A percentile compares a stretch with the other conserved stretches of the same genome.
These are phyloP conservation scores for Tolypocladium capitatum DNA, from an alignment of 2,329 filamentous ascomycete genomes.

Conservation along the genomic window DNA sequence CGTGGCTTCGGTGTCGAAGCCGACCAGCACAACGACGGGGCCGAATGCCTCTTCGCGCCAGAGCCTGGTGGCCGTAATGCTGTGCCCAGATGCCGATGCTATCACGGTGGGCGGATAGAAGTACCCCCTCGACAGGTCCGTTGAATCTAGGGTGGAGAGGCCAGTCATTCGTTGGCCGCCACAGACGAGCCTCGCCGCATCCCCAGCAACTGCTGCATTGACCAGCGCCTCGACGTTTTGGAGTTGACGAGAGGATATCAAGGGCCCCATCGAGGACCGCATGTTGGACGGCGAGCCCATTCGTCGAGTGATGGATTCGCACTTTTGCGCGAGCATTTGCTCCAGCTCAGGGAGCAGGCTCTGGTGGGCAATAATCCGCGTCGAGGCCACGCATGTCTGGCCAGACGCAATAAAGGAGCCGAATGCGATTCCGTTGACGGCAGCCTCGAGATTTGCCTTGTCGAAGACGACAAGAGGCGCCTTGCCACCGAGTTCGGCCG, in stretches of 20 bases:
- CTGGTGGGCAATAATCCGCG: conserved; percentile 62
- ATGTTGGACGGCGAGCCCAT: conserved; percentile 45
- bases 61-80: conserved; percentile 55
- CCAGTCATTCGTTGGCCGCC: conserved; percentile 37
- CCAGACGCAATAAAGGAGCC: conserved; percentile 42
- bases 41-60: conserved; percentile 76
- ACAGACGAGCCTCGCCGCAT: conserved; percentile 19
- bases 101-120: conserved; percentile 76
- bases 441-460: conserved; percentile 49
- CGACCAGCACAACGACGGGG: conserved; percentile 61
- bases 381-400: conserved; percentile 54
- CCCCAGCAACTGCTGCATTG: conserved; percentile 44
- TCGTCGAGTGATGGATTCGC: conserved; percentile 36
- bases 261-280: conserved; percentile 48
- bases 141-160: conserved; percentile 33
- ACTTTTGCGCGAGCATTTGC: conserved; percentile 48
- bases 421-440: conserved; percentile 56
- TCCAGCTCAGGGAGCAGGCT: conserved; percentile 52
- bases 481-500: conserved; percentile 61
- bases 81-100: conserved; percentile 33
- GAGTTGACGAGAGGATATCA: conserved; percentile 51
- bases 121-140: conserved; percentile 44
- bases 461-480: conserved; percentile 55
- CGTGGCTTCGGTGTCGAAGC: conserved; percentile 62
- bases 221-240: conserved; percentile 54